phyloP scores from a whole-genome alignment of 371 early-diverging fungal species.

The Basidiobolus meristosporus region DNA sequence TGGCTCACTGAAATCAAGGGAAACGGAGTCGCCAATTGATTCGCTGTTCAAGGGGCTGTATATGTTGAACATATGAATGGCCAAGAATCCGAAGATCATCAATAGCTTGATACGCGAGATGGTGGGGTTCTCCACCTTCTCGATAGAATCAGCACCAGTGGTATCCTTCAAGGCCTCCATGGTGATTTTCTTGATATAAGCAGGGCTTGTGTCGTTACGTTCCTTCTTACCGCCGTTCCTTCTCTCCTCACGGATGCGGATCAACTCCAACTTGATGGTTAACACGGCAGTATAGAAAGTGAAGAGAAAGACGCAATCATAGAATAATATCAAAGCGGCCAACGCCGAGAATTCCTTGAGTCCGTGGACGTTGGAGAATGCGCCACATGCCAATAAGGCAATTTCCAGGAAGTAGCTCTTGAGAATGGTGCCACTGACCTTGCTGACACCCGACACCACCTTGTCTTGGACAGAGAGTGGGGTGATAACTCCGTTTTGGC shows the following conservation, averaged over 20 bases:
- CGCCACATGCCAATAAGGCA: conserved; percentile 52
- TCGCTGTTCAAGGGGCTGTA: conserved; percentile 31
- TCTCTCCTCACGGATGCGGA: conserved; percentile 18
- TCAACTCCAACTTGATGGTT: conserved; percentile 70
- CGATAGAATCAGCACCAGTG: no score
- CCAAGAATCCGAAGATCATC: conserved; percentile 41
- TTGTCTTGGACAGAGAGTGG: conserved; percentile 34
- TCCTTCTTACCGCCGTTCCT: no score
- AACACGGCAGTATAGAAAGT: conserved; percentile 74
- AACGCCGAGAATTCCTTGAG: conserved; percentile 66
- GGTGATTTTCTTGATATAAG: neutral
- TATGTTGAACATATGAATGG: conserved; percentile 49
- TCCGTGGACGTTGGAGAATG: conserved; percentile 54
- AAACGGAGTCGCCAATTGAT: no score
- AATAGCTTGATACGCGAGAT: neutral
- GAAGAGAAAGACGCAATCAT: conserved; percentile 68
- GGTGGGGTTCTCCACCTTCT: no score
- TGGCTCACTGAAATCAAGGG: neutral
- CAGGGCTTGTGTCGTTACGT: neutral
- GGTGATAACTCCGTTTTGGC: conserved; percentile 7
- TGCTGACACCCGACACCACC: conserved; percentile 44
- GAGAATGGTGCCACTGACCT: conserved; percentile 41
- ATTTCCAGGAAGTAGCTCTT: conserved; percentile 73
- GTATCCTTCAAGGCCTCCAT: no score
- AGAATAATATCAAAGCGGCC: conserved; percentile 58